Conservation (phyloP, 176 grass and related monocot species). For the Eleusine coracana region DNA sequence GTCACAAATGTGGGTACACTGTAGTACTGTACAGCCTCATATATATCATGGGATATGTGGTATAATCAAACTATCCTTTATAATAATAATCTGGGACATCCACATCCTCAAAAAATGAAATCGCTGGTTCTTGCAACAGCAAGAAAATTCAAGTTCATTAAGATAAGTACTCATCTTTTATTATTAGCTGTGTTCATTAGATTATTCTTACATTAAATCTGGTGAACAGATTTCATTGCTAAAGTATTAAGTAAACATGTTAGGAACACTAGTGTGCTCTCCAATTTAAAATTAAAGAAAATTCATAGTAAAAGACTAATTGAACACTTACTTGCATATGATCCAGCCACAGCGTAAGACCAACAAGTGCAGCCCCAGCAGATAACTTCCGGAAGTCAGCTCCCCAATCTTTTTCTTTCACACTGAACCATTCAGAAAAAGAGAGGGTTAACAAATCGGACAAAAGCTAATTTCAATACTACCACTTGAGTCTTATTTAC, state of each 20-base stretch:
- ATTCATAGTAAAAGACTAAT: neutral
- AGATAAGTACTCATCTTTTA: neutral
- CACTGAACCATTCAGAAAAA: conserved; percentile 55
- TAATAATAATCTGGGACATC: neutral
- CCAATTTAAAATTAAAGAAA: neutral
- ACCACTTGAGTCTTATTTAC: conserved; percentile 4
- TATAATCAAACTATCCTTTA: neutral
- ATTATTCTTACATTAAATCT: conserved; percentile 5
- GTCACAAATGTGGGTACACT: neutral
- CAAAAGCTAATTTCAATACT: neutral
- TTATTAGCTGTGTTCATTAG: neutral
- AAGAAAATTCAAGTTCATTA: neutral
- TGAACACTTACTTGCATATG: conserved; percentile 79
- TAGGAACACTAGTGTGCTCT: neutral
- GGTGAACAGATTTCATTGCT: conserved; percentile 5
- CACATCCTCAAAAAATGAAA: conserved; percentile 1
- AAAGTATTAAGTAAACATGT: neutral
- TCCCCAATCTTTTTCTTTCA: conserved; percentile 80
- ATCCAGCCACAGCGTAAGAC: conserved; percentile 95
- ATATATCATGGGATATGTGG: conserved; percentile 1
- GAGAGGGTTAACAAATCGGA: neutral
- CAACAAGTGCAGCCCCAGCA: conserved; percentile 82
- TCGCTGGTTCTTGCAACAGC: neutral
- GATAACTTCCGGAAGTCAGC: conserved; percentile 90
- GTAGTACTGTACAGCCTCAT: neutral